Conservation (phyloP, 2,329 filamentous ascomycete genomes). For the Ophiostoma ulmi region DNA sequence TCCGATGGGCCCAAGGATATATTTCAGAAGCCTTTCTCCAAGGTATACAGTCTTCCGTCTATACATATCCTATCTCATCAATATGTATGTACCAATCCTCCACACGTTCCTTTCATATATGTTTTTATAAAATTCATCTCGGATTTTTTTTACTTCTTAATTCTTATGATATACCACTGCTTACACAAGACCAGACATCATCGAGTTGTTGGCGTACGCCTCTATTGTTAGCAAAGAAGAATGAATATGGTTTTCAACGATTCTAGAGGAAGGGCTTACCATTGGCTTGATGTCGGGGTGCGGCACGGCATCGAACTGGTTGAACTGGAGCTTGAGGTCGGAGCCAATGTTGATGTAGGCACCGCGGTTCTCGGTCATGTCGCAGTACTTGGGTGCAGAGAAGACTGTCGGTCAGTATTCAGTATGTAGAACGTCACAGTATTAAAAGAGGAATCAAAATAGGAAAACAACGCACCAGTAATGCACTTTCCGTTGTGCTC, state of each 20-base stretch:
- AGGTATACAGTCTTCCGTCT: not conserved
- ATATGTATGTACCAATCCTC: not conserved
- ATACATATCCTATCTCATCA: not conserved
- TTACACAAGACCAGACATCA: conserved; percentile 72
- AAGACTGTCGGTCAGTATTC: conserved; percentile 57
- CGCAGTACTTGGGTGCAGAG: conserved; percentile 95
- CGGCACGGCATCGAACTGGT: conserved; percentile 93
- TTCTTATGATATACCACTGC: not conserved
- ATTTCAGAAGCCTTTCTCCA: not conserved
- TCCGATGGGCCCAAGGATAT: not conserved
- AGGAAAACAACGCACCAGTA: conserved; percentile 57
- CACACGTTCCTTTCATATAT: not conserved
- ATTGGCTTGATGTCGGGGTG: conserved; percentile 95
- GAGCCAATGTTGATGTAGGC: conserved; percentile 96
- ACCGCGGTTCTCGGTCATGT: conserved; percentile 95
- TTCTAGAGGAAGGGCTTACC: conserved; percentile 42
- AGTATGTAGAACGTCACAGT: not conserved
- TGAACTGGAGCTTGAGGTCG: conserved; percentile 84
- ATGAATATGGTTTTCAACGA: too few species aligned
- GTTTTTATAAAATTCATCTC: not conserved
- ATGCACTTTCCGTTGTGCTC: conserved; percentile 95
- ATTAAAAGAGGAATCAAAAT: not conserved
- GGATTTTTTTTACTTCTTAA: not conserved
- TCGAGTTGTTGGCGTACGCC: conserved; percentile 80
- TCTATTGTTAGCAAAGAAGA: conserved; percentile 35